Percentiles rank a stretch among this genome's conserved stretches.
These are phyloP conservation scores for Gelatoporia subvermispora DNA, from an alignment of 768 basidiomycete species.

Conservation along the genomic window DNA sequence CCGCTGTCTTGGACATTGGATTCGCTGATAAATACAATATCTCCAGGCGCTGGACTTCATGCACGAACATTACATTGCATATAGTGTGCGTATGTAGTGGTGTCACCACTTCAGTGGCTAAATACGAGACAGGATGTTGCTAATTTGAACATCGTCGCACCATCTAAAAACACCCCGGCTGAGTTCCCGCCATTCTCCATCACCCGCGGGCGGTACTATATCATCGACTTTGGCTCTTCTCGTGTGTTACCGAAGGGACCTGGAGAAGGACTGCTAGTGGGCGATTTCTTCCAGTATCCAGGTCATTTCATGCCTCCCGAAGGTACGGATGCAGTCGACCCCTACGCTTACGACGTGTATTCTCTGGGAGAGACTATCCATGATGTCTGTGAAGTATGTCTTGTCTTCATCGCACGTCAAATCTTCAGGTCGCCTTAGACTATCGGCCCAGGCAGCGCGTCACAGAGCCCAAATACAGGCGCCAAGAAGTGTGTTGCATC, in stretches of 20 bases:
- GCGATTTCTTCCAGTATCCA: neutral
- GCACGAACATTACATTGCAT: neutral
- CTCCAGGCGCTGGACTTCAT: neutral
- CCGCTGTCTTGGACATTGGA: too few species aligned
- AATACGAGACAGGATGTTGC: too few species aligned
- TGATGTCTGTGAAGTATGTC: neutral
- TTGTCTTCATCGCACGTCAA: too few species aligned
- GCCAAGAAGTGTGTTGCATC: too few species aligned
- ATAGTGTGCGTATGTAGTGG: neutral
- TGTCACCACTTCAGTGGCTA: neutral
- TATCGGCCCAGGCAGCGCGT: too few species aligned
- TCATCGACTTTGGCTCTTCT: neutral
- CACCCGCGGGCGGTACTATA: neutral
- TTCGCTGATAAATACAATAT: neutral
- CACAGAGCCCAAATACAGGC: too few species aligned
- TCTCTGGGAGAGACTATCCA: neutral
- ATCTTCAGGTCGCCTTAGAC: too few species aligned
- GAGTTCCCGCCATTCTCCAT: too few species aligned
- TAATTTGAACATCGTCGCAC: too few species aligned
- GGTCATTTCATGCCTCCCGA: constrained; percentile 3
- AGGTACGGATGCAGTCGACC: neutral
- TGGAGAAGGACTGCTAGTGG: neutral
- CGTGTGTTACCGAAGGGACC: neutral
- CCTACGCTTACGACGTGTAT: constrained; percentile 5
- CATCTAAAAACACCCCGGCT: too few species aligned